These are phyloP conservation scores for Anisodus tanguticus DNA, from an alignment of 257 asterid species.

Conservation along the genomic window DNA sequence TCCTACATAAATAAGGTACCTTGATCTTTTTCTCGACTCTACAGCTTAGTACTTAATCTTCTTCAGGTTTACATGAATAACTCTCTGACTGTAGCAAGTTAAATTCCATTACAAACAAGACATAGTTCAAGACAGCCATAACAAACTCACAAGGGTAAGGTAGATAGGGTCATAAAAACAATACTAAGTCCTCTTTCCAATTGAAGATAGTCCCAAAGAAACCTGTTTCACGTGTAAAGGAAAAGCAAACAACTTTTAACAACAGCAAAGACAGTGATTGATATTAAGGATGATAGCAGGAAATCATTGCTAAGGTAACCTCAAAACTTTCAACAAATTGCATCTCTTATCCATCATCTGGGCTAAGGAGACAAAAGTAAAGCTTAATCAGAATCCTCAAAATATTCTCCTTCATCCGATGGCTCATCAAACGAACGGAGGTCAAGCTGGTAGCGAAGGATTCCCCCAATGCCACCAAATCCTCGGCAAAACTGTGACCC, in stretches of 20 bases:
- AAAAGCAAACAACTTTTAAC: conserved; percentile 26
- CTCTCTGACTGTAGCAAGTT: background rate
- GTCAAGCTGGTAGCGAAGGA: conserved; percentile 57
- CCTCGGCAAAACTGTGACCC: conserved; percentile 59
- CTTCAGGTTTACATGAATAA: background rate
- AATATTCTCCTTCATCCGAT: conserved; percentile 50
- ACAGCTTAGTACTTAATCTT: background rate
- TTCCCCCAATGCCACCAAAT: conserved; percentile 59
- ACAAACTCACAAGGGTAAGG: conserved; percentile 19
- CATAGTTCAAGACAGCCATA: background rate
- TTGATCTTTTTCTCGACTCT: background rate
- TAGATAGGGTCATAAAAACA: background rate
- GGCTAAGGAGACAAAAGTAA: background rate
- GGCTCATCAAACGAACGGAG: conserved; percentile 55
- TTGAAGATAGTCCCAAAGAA: background rate
- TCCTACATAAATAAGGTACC: background rate
- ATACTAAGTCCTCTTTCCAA: background rate
- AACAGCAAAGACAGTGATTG: conserved; percentile 12
- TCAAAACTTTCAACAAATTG: conserved; percentile 30
- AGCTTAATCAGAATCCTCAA: conserved; percentile 47
- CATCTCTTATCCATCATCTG: conserved; percentile 11
- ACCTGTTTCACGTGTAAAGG: conserved; percentile 17
- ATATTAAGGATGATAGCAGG: background rate
- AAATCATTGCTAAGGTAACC: conserved; percentile 14
- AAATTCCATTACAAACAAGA: conserved; percentile 9